Percentiles rank a stretch among this genome's conserved stretches.
Evolutionary conservation across 2,329 filamentous ascomycete species (phyloP).

Genomic region (Microdochium bolleyi): DNA sequence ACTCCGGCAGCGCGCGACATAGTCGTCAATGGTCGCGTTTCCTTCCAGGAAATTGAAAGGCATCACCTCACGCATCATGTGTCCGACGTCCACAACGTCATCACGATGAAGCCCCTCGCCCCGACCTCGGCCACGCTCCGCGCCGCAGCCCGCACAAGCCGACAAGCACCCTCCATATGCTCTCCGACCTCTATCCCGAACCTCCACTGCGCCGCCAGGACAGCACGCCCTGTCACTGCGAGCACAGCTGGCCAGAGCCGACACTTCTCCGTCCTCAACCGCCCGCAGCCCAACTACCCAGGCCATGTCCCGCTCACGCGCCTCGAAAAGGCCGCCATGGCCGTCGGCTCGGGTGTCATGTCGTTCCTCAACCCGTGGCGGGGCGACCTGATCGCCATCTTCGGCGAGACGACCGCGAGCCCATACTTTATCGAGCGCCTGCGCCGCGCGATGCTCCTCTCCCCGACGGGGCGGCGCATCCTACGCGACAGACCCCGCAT

Average conservation of each 20-base stretch:
- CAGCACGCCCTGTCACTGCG: neutral
- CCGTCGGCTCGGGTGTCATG: conserved; percentile 54
- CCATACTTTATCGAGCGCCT: conserved; percentile 94
- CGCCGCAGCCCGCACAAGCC: neutral
- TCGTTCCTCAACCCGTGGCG: conserved; percentile 69
- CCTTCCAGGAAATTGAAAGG: neutral
- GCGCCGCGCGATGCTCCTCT: conserved; percentile 80
- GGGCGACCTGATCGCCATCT: conserved; percentile 83
- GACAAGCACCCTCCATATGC: neutral
- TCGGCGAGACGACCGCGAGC: conserved; percentile 91
- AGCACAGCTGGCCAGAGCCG: neutral
- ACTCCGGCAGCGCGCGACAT: neutral
- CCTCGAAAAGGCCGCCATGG: conserved; percentile 67
- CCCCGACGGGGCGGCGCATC: conserved; percentile 80
- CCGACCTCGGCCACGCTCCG: neutral
- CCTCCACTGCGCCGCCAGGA: neutral
- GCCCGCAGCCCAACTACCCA: conserved; percentile 79
- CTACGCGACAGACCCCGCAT: conserved; percentile 85
- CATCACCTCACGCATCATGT: neutral
- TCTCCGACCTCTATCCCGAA: neutral
- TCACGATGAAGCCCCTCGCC: neutral
- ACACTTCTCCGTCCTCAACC: conserved; percentile 73
- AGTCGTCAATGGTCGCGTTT: neutral
- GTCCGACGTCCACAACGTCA: neutral
- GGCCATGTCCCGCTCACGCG: conserved; percentile 84